Conservation (phyloP, 176 grass and related monocot genomes). For the Oryza rufipogon region DNA sequence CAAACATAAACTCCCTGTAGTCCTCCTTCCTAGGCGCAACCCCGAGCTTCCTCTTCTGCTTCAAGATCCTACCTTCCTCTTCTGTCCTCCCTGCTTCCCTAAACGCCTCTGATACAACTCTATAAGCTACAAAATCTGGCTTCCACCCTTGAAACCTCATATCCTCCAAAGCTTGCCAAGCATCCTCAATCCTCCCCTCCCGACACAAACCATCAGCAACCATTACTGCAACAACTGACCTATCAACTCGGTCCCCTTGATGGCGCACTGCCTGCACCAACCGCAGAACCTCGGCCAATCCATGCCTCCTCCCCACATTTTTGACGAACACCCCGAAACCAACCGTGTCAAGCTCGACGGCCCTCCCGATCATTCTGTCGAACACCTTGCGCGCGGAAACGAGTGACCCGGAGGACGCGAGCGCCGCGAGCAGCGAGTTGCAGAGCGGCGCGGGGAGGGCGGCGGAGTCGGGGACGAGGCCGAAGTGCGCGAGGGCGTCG, state of each 20-base stretch:
- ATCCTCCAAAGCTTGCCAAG: slow-evolving; percentile 66
- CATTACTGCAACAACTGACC: slow-evolving; percentile 62
- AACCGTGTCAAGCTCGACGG: slow-evolving; percentile 42
- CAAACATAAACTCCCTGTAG: slow-evolving; percentile 64
- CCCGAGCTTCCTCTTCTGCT: slow-evolving; percentile 86
- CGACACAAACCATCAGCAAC: slow-evolving; percentile 60
- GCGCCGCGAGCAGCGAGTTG: slow-evolving; percentile 60
- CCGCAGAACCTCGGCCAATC: slow-evolving; percentile 37
- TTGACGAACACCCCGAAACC: slow-evolving; percentile 74
- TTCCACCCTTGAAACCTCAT: slow-evolving; percentile 61
- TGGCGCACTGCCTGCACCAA: slow-evolving; percentile 45
- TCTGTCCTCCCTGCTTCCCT: slow-evolving; percentile 43
- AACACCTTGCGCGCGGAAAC: slow-evolving; percentile 58
- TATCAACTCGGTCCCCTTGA: slow-evolving; percentile 28
- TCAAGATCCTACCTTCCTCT: slow-evolving; percentile 73
- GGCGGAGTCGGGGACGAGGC: slow-evolving; percentile 33
- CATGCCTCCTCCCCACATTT: slow-evolving; percentile 35
- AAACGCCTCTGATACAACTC: slow-evolving; percentile 78
- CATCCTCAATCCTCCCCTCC: slow-evolving; percentile 61
- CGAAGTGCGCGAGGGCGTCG: slow-evolving; percentile 63
- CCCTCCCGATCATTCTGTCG: slow-evolving; percentile 54
- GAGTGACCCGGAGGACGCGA: slow-evolving; percentile 44
- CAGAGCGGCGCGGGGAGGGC: slow-evolving; percentile 45
- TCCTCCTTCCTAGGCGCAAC: slow-evolving; percentile 73
- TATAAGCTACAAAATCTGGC: slow-evolving; percentile 83